A percentile compares a stretch with the other conserved stretches of the same genome.
These are phyloP conservation scores for Actinidia chinensis DNA, from an alignment of 179 eudicot genomes.

Conservation along the genomic window DNA sequence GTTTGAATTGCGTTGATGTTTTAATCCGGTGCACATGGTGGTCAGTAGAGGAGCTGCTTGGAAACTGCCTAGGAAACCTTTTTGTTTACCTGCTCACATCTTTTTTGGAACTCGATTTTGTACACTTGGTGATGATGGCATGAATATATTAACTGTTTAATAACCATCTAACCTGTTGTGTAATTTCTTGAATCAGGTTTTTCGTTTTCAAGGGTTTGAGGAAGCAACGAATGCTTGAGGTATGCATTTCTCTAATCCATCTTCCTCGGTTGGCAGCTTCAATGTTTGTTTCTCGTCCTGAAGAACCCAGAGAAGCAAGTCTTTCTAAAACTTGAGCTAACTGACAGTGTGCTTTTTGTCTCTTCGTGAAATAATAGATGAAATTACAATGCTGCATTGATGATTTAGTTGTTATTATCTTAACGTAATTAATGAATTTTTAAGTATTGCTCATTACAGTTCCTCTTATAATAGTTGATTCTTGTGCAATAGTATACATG, in stretches of 20 bases:
- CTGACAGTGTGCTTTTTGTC: not conserved
- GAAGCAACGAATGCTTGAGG: conserved; percentile 2
- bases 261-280: not conserved
- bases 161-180: not conserved
- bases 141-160: not conserved
- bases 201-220: not conserved
- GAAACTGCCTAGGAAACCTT: not conserved
- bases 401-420: not conserved
- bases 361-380: not conserved
- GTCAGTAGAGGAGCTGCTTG: not conserved
- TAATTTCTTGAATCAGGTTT: conserved; percentile 6
- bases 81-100: not conserved
- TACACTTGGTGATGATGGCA: not conserved
- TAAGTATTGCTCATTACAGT: not conserved
- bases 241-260: not conserved
- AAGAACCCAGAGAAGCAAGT: not conserved
- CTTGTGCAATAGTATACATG: no score
- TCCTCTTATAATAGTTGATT: no score
- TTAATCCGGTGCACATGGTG: not conserved
- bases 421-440: not conserved
- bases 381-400: not conserved
- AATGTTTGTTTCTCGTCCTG: not conserved
- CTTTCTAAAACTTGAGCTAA: not conserved
- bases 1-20: not conserved
- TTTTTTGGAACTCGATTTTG: not conserved